These are phyloP conservation scores for Vaccinium macrocarpon DNA, from an alignment of 148 eudicot species.

Conservation along the genomic window DNA sequence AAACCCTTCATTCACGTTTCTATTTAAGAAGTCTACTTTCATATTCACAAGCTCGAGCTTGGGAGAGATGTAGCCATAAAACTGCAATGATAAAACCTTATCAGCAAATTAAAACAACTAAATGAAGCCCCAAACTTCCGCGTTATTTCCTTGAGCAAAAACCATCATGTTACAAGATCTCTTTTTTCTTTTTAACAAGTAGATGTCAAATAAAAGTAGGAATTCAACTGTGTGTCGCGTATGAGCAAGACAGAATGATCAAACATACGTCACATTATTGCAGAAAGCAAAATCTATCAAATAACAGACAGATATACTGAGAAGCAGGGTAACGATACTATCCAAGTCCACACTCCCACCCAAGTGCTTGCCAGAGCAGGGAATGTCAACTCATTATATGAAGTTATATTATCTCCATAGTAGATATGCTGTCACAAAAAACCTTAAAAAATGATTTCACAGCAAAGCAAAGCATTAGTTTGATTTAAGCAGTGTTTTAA, in stretches of 20 bases:
- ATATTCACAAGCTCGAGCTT: constrained; percentile 88
- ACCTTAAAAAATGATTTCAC: background rate
- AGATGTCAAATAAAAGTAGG: background rate
- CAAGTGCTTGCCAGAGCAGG: background rate
- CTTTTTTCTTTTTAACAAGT: background rate
- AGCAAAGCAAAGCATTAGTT: background rate
- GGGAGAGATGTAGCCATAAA: constrained; percentile 65
- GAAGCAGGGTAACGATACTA: background rate
- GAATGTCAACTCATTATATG: background rate
- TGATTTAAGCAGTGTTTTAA: background rate
- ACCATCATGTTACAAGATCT: background rate
- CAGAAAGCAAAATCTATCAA: background rate
- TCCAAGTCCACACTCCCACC: background rate
- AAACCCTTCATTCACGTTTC: constrained; percentile 98
- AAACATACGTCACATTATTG: background rate
- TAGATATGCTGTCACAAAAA: background rate
- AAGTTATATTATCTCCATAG: background rate
- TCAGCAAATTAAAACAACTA: background rate
- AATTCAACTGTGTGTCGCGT: background rate
- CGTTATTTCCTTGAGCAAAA: background rate
- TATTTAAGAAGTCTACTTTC: constrained; percentile 83
- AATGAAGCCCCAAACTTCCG: constrained; percentile 6
- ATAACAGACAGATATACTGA: background rate
- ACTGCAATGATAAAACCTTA: constrained; percentile 48
- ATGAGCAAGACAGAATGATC: background rate